Evolutionary conservation across 1,284 basidiomycete species (phyloP).

Genomic region (Trichosporon faecale): DNA sequence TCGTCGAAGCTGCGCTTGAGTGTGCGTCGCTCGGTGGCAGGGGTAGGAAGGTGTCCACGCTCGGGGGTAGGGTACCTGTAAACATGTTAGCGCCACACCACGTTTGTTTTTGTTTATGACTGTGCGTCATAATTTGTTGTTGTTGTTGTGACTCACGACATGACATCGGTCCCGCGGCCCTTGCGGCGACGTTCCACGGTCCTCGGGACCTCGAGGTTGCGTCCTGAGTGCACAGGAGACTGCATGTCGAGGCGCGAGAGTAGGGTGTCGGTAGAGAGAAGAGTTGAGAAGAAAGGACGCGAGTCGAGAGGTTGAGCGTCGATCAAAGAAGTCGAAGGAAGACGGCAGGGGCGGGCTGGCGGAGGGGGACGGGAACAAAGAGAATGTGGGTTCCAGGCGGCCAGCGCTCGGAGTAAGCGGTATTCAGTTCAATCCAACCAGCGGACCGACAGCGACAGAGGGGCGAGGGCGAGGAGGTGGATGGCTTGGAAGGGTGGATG

Average conservation of each 20-base stretch:
- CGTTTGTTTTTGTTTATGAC: conserved; percentile 12
- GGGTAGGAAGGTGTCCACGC: conserved; percentile 39
- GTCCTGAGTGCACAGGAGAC: conserved; percentile 13
- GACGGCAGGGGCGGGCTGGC: not conserved
- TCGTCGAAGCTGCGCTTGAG: conserved; percentile 20
- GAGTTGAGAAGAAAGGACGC: not conserved
- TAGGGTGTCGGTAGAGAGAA: not conserved
- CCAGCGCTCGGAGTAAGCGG: not conserved
- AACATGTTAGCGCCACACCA: conserved; percentile 13
- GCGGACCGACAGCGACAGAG: conserved; percentile 3
- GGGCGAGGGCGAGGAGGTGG: not conserved
- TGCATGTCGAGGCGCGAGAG: conserved; percentile 13
- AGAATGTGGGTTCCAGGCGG: conserved; percentile 6
- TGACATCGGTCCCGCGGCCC: conserved; percentile 37
- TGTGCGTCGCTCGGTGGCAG: conserved; percentile 38
- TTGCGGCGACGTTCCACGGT: conserved; percentile 37
- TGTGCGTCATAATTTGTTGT: not conserved
- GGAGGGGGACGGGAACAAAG: conserved; percentile 5
- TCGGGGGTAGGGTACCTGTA: conserved; percentile 22
- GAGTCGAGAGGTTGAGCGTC: not conserved
- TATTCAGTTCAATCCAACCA: conserved; percentile 1
- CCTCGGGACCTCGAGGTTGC: conserved; percentile 25
- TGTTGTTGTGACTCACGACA: conserved; percentile 25
- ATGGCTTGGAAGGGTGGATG: conserved; percentile 5
- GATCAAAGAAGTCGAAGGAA: conserved; percentile 3